phyloP scores from a whole-genome alignment of 1,139 yeast species.

The Hemisphaericaspora xylofermentans region DNA sequence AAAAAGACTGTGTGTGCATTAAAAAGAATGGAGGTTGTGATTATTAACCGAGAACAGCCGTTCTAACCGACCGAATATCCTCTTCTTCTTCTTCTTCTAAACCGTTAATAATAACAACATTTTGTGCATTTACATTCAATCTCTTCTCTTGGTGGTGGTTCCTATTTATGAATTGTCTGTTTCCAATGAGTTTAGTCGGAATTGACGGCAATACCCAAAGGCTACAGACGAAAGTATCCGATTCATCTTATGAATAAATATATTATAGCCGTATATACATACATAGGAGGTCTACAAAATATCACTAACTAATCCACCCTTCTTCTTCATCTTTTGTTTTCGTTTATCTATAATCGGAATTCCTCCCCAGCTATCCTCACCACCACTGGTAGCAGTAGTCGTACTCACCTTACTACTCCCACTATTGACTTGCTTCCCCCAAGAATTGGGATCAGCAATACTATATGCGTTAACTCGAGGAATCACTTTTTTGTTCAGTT shows the following conservation, averaged over 20 bases:
- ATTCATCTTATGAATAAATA: not conserved
- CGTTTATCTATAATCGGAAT: slow-evolving; percentile 23
- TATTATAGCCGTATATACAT: not conserved
- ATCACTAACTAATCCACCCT: slow-evolving; percentile 17
- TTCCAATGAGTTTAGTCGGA: too few relatives aligned
- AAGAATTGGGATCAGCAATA: slow-evolving; percentile 23
- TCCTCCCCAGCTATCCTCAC: slow-evolving; percentile 15
- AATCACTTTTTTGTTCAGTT: slow-evolving; percentile 31
- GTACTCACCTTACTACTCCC: slow-evolving; percentile 5
- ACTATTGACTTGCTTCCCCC: slow-evolving; percentile 22
- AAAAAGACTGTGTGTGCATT: too few relatives aligned
- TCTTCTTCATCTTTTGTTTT: slow-evolving; percentile 33
- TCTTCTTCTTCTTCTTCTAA: too few relatives aligned
- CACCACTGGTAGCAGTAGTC: slow-evolving; percentile 3
- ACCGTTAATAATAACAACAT: too few relatives aligned
- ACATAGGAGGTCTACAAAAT: not conserved
- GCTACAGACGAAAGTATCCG: too few relatives aligned
- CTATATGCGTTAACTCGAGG: slow-evolving; percentile 42
- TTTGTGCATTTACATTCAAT: too few relatives aligned
- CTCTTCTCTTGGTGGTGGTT: too few relatives aligned
- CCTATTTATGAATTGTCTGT: too few relatives aligned
- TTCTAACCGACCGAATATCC: too few relatives aligned
- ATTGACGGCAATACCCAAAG: too few relatives aligned
- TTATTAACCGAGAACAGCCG: too few relatives aligned
- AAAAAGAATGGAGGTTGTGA: too few relatives aligned